Evolutionary conservation across 139 green algal species (phyloP).

Genomic region (Mesotaenium endlicherianum): DNA sequence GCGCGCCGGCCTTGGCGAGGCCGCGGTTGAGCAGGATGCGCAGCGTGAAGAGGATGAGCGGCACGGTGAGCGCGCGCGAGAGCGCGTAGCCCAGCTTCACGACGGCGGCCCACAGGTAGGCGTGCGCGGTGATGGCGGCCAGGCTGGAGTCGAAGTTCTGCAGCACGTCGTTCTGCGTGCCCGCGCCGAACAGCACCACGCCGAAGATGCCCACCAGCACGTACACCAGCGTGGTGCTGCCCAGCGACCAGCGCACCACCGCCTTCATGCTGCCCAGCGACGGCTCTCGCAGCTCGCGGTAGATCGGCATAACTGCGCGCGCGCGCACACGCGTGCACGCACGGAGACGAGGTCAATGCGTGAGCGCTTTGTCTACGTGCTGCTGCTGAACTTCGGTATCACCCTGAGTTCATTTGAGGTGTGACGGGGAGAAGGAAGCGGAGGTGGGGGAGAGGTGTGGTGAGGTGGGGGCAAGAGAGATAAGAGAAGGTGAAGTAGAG

Average conservation of each 20-base stretch:
- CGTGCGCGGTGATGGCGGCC: neutral
- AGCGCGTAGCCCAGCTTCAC: slow-evolving; percentile 37
- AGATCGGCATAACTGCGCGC: slow-evolving; percentile 13
- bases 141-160: slow-evolving; percentile 27
- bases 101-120: neutral
- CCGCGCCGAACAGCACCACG: slow-evolving; percentile 5
- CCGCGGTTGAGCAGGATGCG: neutral
- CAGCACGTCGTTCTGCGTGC: slow-evolving; percentile 16
- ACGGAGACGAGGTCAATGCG: too few relatives aligned
- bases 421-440: neutral
- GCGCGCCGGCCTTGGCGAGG: neutral
- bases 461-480: neutral
- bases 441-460: neutral
- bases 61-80: slow-evolving; percentile 6
- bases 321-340: too few relatives aligned
- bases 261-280: neutral
- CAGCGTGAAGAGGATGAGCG: slow-evolving; percentile 26
- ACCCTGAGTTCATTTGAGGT: neutral
- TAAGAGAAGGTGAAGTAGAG: neutral
- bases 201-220: neutral
- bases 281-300: neutral
- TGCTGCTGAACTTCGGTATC: neutral
- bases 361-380: too few relatives aligned
- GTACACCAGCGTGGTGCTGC: neutral
- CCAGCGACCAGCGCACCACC: slow-evolving; percentile 5